These are phyloP conservation scores for Tremellales sp. DNA, from an alignment of 1,284 basidiomycete genomes.

Conservation along the genomic window DNA sequence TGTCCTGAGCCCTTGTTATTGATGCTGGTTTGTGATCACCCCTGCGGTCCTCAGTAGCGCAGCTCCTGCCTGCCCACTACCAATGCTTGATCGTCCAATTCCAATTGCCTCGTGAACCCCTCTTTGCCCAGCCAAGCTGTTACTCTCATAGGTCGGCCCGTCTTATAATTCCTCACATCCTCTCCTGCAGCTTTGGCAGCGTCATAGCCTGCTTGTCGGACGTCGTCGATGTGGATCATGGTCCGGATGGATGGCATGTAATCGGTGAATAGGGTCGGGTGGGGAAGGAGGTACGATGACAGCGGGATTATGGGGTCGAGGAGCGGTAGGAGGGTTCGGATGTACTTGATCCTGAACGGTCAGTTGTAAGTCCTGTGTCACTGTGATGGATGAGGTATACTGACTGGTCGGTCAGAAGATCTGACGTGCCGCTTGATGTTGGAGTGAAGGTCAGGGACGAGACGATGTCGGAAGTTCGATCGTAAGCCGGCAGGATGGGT, in stretches of 20 bases:
- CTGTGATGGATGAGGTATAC: background rate
- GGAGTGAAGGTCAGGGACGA: too few species aligned
- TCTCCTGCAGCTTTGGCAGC: slow-evolving; percentile 27
- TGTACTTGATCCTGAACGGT: slow-evolving; percentile 21
- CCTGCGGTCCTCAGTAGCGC: too few species aligned
- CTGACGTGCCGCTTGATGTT: too few species aligned
- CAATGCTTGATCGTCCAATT: slow-evolving; percentile 10
- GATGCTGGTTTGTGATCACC: too few species aligned
- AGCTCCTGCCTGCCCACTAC: slow-evolving; percentile 3
- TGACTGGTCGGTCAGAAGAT: too few species aligned
- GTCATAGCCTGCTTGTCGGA: slow-evolving; percentile 33
- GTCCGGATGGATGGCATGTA: slow-evolving; percentile 65
- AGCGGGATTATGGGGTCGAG: slow-evolving; percentile 50
- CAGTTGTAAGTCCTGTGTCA: background rate
- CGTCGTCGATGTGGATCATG: slow-evolving; percentile 68
- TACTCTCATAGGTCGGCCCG: slow-evolving; percentile 38
- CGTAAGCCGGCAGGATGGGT: slow-evolving; percentile 19
- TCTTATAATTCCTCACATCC: slow-evolving; percentile 34
- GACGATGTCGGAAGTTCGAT: slow-evolving; percentile 17
- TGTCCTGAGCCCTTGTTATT: too few species aligned
- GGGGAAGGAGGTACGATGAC: slow-evolving; percentile 48
- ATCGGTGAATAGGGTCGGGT: slow-evolving; percentile 58
- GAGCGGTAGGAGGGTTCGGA: slow-evolving; percentile 47
- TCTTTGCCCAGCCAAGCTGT: slow-evolving; percentile 4
- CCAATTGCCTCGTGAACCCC: slow-evolving; percentile 18